Percentiles rank a stretch among this genome's conserved stretches.
Evolutionary conservation across 371 early-diverging fungal genomes (phyloP).

Genomic region (Mortierella sp.): DNA sequence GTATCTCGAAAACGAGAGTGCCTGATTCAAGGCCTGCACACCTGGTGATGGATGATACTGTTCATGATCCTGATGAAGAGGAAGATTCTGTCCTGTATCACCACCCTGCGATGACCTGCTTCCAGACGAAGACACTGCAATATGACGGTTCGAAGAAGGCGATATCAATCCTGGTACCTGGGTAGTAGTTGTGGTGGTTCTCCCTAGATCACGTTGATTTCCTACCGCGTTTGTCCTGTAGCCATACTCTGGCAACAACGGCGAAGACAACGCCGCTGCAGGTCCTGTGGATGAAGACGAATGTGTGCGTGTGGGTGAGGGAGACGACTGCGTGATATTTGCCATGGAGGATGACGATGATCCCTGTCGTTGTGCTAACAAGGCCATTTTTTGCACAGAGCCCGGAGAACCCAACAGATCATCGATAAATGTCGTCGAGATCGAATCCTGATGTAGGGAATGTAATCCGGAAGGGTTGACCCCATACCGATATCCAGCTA

Average conservation of each 20-base stretch:
- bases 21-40: slow-evolving; percentile 20
- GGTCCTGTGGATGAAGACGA: too few relatives aligned
- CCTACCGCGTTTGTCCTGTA: too few relatives aligned
- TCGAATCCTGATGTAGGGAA: neutral
- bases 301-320: too few relatives aligned
- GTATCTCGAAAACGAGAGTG: slow-evolving; percentile 14
- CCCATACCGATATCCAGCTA: neutral
- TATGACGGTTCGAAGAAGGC: neutral
- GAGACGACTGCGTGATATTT: too few relatives aligned
- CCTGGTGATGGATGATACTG: slow-evolving; percentile 4
- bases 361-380: neutral
- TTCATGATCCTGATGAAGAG: too few relatives aligned
- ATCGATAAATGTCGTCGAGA: slow-evolving; percentile 4
- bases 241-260: too few relatives aligned
- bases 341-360: neutral
- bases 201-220: too few relatives aligned
- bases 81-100: too few relatives aligned
- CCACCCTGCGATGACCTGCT: too few relatives aligned
- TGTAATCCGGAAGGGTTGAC: neutral
- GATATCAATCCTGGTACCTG: neutral
- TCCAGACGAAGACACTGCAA: too few relatives aligned
- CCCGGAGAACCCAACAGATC: slow-evolving; percentile 8
- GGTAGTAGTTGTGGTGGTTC: too few relatives aligned
- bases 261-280: too few relatives aligned
- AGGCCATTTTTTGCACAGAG: neutral